A percentile compares a stretch with the other conserved stretches of the same genome.
These are phyloP conservation scores for Aeschynomene evenia DNA, from an alignment of 306 rosid species.

Conservation along the genomic window DNA sequence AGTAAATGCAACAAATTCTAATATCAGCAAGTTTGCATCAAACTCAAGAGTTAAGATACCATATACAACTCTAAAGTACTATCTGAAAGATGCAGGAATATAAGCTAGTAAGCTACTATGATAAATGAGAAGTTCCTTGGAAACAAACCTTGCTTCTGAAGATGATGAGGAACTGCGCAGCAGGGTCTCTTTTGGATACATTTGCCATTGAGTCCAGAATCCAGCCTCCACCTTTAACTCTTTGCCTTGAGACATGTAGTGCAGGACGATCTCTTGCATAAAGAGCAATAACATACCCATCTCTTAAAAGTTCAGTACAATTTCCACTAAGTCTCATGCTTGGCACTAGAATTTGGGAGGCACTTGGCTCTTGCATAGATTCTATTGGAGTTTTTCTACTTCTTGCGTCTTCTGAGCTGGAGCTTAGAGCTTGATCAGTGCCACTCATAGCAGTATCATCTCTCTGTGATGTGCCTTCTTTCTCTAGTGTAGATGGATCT, in stretches of 20 bases:
- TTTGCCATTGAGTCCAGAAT: conserved; percentile 72
- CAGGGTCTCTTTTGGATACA: conserved; percentile 97
- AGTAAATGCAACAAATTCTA: conserved; percentile 36
- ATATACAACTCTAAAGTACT: conserved; percentile 23
- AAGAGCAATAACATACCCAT: conserved; percentile 79
- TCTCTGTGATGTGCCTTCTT: conserved; percentile 70
- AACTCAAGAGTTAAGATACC: conserved; percentile 3
- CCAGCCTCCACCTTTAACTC: conserved; percentile 97
- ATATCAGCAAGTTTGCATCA: conserved; percentile 36
- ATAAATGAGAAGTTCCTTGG: conserved; percentile 17
- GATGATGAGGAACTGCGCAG: conserved; percentile 81
- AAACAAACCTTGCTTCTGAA: conserved; percentile 81
- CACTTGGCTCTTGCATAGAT: conserved; percentile 61
- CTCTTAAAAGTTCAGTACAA: conserved; percentile 73
- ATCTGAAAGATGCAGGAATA: conserved; percentile 6
- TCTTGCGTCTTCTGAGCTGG: conserved; percentile 79
- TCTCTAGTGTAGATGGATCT: conserved; percentile 56
- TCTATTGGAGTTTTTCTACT: conserved; percentile 80
- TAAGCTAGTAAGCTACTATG: neutral
- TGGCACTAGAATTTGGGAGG: conserved; percentile 53
- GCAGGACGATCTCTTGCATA: conserved; percentile 69
- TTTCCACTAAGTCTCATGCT: conserved; percentile 63
- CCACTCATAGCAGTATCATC: conserved; percentile 96
- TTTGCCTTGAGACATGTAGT: conserved; percentile 82
- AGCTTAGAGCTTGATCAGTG: conserved; percentile 86